Evolutionary conservation across 2,329 filamentous ascomycete genomes (phyloP), one percentile per base, ranked within the genome.

Genomic region (Diaporthe nobilis): DNA sequence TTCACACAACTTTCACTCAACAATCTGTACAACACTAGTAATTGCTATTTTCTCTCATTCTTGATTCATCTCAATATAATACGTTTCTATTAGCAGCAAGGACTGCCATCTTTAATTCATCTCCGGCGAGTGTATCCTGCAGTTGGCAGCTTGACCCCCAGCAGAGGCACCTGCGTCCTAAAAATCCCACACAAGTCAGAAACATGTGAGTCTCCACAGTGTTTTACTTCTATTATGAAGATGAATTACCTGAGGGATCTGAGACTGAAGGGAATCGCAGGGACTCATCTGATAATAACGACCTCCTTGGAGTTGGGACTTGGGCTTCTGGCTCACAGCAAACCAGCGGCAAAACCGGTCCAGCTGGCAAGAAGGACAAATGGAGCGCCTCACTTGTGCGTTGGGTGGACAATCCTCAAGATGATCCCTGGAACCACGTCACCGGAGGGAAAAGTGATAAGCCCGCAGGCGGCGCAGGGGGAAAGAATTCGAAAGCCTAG

Each of bases 371-470:
- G 34, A 34, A 53, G 10, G 49, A 28, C 12, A 53, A 68, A 5
- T 53, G 53, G 15, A 53, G 65, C 34, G 65, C 49, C 15, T 51
- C 65, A 8, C 34, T 68, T n/a, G 10, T 10, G 22, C 44, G n/a
- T 13, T 68, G 65, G 65, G 47, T 68, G 10, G 34, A 39, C 2
- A 53, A 39, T 28, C 12, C 65, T 42, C 65, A 53, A 37, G 47
- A 68, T 25, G 65, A 68, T 22, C 65, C 65, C 22, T 68, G 65
- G 65, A 68, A 34, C 34, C 65, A 53, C 28, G 47, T 51, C 13
- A 17, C 13, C 34, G 47, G 31, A 15, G 13, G 47, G 13, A 37
- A 12, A 20, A 7, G 22, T 51, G 22, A n/a, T 6, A 39, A 68
- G 65, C 22, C 31, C 47, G 22, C 47, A 42, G 65, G 47, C 65